These are phyloP conservation scores for Chalaropsis thielavioides DNA, from an alignment of 2,329 filamentous ascomycete species.

Conservation along the genomic window DNA sequence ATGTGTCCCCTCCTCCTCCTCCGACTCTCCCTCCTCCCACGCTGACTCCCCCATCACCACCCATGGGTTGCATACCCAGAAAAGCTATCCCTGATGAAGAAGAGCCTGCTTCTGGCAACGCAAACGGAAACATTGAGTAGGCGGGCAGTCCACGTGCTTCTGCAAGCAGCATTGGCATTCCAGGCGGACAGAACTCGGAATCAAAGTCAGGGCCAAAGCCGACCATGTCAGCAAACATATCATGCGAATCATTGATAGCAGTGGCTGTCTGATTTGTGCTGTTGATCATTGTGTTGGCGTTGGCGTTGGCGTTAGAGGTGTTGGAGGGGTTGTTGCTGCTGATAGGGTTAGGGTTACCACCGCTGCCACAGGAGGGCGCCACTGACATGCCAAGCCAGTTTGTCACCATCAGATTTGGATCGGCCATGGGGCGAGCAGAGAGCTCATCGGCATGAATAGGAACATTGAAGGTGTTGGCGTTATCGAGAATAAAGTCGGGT, in stretches of 20 bases:
- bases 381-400: constrained; percentile 5
- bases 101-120: not conserved
- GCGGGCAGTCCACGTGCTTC: constrained; percentile 19
- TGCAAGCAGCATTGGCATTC: constrained; percentile 18
- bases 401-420: not conserved
- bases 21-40: not conserved
- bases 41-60: not conserved
- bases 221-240: not conserved
- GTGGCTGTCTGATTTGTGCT: not conserved
- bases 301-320: not conserved
- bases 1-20: not conserved
- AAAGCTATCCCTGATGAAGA: not conserved
- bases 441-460: not conserved
- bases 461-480: constrained; percentile 8
- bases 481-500: constrained; percentile 9
- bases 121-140: constrained; percentile 12
- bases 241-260: not conserved
- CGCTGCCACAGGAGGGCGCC: not conserved
- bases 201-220: constrained; percentile 12
- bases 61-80: not conserved
- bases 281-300: not conserved
- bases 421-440: not conserved
- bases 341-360: not conserved
- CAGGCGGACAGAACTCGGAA: constrained; percentile 18
- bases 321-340: too few species aligned